phyloP scores from a whole-genome alignment of 2,329 filamentous ascomycete genomes.

The Orbilia ellipsospora region DNA sequence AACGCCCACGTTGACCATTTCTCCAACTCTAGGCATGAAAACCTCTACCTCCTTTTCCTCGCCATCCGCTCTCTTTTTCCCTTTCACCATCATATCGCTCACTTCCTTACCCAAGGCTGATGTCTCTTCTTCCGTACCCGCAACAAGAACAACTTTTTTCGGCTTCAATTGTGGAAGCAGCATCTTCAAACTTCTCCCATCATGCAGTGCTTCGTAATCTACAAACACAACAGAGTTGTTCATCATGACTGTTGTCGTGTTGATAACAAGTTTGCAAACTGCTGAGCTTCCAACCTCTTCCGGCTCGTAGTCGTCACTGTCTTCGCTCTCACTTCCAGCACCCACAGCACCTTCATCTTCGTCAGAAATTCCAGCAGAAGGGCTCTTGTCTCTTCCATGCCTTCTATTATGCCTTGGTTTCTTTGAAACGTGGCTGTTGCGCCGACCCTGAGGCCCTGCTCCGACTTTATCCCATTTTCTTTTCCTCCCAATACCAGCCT shows the following conservation, averaged over 20 bases:
- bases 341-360: constrained; percentile 12
- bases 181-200: constrained; percentile 93
- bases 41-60: constrained; percentile 73
- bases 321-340: constrained; percentile 29
- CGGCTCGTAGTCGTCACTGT: constrained; percentile 57
- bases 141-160: constrained; percentile 91
- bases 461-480: constrained; percentile 85
- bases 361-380: constrained; percentile 9
- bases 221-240: constrained; percentile 84
- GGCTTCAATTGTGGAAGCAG: constrained; percentile 93
- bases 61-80: constrained; percentile 59
- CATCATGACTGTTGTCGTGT: constrained; percentile 72
- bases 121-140: constrained; percentile 82
- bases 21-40: constrained; percentile 81
- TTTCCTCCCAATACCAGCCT: constrained; percentile 78
- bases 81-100: constrained; percentile 41
- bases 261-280: constrained; percentile 79
- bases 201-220: constrained; percentile 91
- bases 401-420: constrained; percentile 60
- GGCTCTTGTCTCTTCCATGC: constrained; percentile 27
- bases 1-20: constrained; percentile 85
- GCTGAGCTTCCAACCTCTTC: constrained; percentile 63
- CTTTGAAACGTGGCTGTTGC: constrained; percentile 40
- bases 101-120: constrained; percentile 73
- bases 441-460: constrained; percentile 16